Base-by-base conservation (phyloP, 2,329 filamentous ascomycete genomes). In the Arthrobotrys sphaeroides region DNA sequence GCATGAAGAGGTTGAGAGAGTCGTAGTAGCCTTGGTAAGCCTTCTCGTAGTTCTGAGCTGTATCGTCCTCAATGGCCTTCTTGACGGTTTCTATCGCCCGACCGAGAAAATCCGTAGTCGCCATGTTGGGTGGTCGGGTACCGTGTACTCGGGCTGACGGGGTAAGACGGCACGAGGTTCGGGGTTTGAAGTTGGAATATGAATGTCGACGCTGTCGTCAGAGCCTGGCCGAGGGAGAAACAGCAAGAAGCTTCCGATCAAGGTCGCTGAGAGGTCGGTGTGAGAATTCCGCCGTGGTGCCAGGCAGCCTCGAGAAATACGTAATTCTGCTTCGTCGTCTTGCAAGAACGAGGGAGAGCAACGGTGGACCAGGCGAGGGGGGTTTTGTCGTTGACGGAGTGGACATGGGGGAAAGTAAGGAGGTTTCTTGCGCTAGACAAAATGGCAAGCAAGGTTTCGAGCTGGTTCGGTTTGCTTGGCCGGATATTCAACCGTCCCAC, bases 21-120 rank as follows among this genome's bases (percentile, higher is more conserved):
- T 93, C 90, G 86, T 97, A 97, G 88, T 99, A 99, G 77, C 91
- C 87, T 82, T 97, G 92, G 83, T 98, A 98, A 68, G 95, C 95
- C 83, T 96, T 94, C 81, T 97, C 93, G 84, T 99, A 99, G 82
- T 98, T 93, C 82, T 93, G 94, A 49, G 92, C 91, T 79, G 94
- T 96, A 85, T 99, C 95, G 80, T 91, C 90, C 83, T 97, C 94
- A 85, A 99, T 98, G 79, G 95, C 95, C 84, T 96, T 96, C 84
- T 97, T 96, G 81, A 99, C 94, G 83, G 92, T 90, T 81, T 96
- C 93, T 85, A 98, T 98, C 81, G 95, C 95, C 80, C 94, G 93
- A 33, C 94, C 94, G 81, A 97, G 89, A 83, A 98, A 99, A 85
- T 99, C 95, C 83, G 93, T 96, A 82, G 94, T 93, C 80, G 93